A percentile compares a stretch with the other conserved stretches of the same genome.
phyloP scores from a whole-genome alignment of 2,329 filamentous ascomycete species.

The Mariannaea elegans region DNA sequence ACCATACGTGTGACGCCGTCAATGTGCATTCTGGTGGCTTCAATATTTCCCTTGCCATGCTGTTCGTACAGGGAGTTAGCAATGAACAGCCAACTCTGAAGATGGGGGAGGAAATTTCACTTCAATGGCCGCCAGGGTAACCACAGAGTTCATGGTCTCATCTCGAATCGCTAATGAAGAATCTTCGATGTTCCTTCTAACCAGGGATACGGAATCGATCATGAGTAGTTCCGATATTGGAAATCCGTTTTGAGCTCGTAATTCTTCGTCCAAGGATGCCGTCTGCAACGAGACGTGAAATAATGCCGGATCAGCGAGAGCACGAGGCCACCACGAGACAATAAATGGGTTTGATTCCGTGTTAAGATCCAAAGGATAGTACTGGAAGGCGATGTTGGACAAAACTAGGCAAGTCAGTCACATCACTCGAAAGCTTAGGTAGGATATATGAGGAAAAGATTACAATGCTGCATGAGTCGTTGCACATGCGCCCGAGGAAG shows the following conservation, averaged over 20 bases:
- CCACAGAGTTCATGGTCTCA: slow-evolving; percentile 64
- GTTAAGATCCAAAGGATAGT: slow-evolving; percentile 65
- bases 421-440: not conserved
- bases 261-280: slow-evolving; percentile 64
- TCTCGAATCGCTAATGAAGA: slow-evolving; percentile 58
- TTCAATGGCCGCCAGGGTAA: slow-evolving; percentile 67
- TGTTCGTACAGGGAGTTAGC: slow-evolving; percentile 32
- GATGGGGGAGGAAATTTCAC: slow-evolving; percentile 42
- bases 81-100: fast-evolving
- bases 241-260: slow-evolving; percentile 61
- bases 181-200: slow-evolving; percentile 60
- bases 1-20: slow-evolving; percentile 60
- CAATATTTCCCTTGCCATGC: slow-evolving; percentile 62
- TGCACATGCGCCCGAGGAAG: slow-evolving; percentile 61
- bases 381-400: slow-evolving; percentile 66
- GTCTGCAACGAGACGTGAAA: slow-evolving; percentile 69
- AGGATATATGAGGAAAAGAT: not conserved
- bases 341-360: slow-evolving; percentile 65
- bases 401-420: slow-evolving; percentile 54
- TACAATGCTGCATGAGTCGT: slow-evolving; percentile 65
- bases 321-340: slow-evolving; percentile 67
- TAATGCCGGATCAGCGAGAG: slow-evolving; percentile 62
- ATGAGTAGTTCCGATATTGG: slow-evolving; percentile 63
- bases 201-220: slow-evolving; percentile 62
- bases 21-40: slow-evolving; percentile 57